Evolutionary conservation across 306 rosid species (phyloP).

Genomic region (Fagus crenata): DNA sequence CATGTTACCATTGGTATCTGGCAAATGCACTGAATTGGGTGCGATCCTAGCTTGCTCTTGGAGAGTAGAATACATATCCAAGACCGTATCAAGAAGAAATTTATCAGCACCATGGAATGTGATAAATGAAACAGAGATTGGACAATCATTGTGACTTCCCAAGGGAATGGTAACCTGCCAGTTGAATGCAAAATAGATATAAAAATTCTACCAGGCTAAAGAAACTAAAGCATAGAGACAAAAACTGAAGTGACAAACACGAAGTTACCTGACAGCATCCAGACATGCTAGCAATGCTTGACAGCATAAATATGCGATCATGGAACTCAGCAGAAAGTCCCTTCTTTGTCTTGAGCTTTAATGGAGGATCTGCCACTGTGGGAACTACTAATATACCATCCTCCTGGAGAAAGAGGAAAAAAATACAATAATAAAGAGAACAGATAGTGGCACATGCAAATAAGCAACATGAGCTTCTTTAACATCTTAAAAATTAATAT

Average conservation of each 20-base stretch:
- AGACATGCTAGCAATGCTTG: slow-evolving; percentile 56
- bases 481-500: too few species aligned
- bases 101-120: slow-evolving; percentile 74
- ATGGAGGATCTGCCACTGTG: slow-evolving; percentile 50
- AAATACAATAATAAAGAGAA: background rate
- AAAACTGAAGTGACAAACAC: slow-evolving; percentile 25
- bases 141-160: slow-evolving; percentile 57
- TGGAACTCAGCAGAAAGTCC: slow-evolving; percentile 43
- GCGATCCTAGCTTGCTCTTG: slow-evolving; percentile 56
- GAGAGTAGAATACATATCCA: slow-evolving; percentile 68
- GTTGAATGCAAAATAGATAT: slow-evolving; percentile 14
- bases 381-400: slow-evolving; percentile 61
- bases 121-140: slow-evolving; percentile 70
- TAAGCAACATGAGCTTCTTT: too few species aligned
- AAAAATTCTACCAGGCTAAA: slow-evolving; percentile 19
- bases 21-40: slow-evolving; percentile 40
- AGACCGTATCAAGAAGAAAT: slow-evolving; percentile 80
- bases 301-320: slow-evolving; percentile 39
- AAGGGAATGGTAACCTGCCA: slow-evolving; percentile 73
- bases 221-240: slow-evolving; percentile 17
- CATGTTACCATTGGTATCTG: slow-evolving; percentile 56
- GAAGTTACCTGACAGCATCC: slow-evolving; percentile 72
- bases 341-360: slow-evolving; percentile 42
- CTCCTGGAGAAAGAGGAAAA: slow-evolving; percentile 26
- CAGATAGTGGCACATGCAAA: background rate